A percentile compares a stretch with the other conserved stretches of the same genome.
Conservation (phyloP, 2,329 filamentous ascomycete species). For the Microsporum audouinii region DNA sequence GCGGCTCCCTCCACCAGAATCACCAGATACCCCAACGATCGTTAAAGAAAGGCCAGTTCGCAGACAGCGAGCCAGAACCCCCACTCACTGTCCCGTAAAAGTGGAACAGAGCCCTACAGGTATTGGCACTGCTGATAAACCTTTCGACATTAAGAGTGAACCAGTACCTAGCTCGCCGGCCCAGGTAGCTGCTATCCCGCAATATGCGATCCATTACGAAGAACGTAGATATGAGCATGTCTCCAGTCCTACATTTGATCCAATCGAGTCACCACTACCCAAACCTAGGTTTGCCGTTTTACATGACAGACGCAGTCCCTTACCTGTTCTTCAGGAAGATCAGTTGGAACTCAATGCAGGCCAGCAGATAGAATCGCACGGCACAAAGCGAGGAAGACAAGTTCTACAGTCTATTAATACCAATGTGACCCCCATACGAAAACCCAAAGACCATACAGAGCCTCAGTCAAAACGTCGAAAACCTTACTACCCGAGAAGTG, state of each 20-base stretch:
- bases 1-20: constrained; percentile 7
- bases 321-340: neutral
- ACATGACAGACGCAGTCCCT: neutral
- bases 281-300: neutral
- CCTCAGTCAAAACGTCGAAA: constrained; percentile 28
- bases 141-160: constrained; percentile 28
- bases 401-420: constrained; percentile 22
- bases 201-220: neutral
- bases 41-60: constrained; percentile 15
- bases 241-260: neutral
- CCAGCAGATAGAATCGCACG: neutral
- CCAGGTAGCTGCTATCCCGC: neutral
- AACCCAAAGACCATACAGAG: constrained; percentile 9
- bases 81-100: constrained; percentile 11
- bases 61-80: constrained; percentile 3
- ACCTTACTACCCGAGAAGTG: constrained; percentile 18
- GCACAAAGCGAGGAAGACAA: constrained; percentile 7
- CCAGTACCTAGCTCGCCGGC: constrained; percentile 15
- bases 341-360: neutral
- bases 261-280: neutral
- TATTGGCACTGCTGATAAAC: constrained; percentile 10
- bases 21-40: constrained; percentile 10
- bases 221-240: neutral
- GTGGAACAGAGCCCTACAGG: constrained; percentile 4
- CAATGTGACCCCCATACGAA: constrained; percentile 16